A percentile compares a stretch with the other conserved stretches of the same genome.
phyloP scores from a whole-genome alignment of 148 eudicot genomes.

The Pharnaceum exiguum region DNA sequence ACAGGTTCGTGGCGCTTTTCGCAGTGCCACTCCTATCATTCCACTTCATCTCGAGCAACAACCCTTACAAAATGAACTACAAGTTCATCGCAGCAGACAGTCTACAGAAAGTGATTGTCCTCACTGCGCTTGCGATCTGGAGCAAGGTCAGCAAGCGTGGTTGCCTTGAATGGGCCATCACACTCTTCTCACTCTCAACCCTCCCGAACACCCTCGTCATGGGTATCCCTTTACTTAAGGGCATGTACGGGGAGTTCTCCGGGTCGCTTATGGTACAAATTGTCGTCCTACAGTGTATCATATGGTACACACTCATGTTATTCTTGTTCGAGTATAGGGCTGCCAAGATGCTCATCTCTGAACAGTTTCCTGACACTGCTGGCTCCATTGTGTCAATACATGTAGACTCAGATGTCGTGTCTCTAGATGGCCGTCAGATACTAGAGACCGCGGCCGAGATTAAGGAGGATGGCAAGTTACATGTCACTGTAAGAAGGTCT shows the following conservation, averaged over 20 bases:
- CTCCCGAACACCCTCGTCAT: slow-evolving; percentile 93
- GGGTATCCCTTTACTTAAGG: slow-evolving; percentile 91
- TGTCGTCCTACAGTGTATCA: slow-evolving; percentile 83
- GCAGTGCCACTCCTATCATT: slow-evolving; percentile 88
- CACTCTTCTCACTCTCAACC: slow-evolving; percentile 75
- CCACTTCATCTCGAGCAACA: slow-evolving; percentile 76
- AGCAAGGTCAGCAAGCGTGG: slow-evolving; percentile 48
- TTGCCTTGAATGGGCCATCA: slow-evolving; percentile 78
- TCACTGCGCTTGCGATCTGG: slow-evolving; percentile 49
- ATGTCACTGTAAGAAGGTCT: slow-evolving; percentile 74
- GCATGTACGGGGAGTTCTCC: slow-evolving; percentile 87
- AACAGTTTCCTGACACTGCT: slow-evolving; percentile 88
- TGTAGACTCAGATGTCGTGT: slow-evolving; percentile 82
- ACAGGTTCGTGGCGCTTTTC: slow-evolving; percentile 81
- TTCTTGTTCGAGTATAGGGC: slow-evolving; percentile 86
- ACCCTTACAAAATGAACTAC: slow-evolving; percentile 80
- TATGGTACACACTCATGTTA: slow-evolving; percentile 95
- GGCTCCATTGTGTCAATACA: slow-evolving; percentile 82
- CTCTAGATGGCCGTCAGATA: slow-evolving; percentile 65
- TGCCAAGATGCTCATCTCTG: slow-evolving; percentile 70
- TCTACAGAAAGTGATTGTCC: slow-evolving; percentile 66
- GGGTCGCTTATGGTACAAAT: slow-evolving; percentile 91
- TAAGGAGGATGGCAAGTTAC: slow-evolving; percentile 78
- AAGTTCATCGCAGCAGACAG: slow-evolving; percentile 87
- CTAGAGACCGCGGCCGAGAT: slow-evolving; percentile 77